phyloP scores from a whole-genome alignment of 768 basidiomycete genomes.

The Rossbeevera mucosa region DNA sequence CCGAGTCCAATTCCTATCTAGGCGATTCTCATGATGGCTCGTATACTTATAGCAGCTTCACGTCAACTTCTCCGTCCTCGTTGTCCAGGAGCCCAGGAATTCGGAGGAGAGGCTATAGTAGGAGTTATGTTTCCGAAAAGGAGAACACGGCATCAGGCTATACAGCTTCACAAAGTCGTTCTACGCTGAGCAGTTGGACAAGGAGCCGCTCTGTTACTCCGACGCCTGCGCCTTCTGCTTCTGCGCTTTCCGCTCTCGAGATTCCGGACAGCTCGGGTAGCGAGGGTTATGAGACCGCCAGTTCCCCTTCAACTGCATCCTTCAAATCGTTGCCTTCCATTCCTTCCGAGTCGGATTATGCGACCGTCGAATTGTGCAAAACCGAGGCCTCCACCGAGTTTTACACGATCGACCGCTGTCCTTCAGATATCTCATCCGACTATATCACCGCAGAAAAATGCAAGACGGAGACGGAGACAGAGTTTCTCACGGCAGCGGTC shows the following conservation, averaged over 20 bases:
- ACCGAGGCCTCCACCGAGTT: conserved; percentile 44
- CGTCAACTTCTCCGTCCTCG: conserved; percentile 46
- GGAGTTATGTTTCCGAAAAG: conserved; percentile 46
- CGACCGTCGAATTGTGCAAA: conserved; percentile 40
- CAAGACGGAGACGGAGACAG: conserved; percentile 39
- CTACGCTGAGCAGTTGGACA: conserved; percentile 31
- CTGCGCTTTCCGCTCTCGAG: conserved; percentile 27
- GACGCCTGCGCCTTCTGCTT: conserved; percentile 31
- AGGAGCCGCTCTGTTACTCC: conserved; percentile 31
- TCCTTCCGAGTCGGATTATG: conserved; percentile 48
- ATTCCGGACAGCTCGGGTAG: conserved; percentile 38
- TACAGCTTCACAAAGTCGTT: conserved; percentile 33
- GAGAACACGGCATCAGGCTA: conserved; percentile 44
- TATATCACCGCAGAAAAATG: conserved; percentile 51
- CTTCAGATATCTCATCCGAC: conserved; percentile 38
- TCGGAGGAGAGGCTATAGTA: conserved; percentile 45
- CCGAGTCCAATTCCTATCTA: conserved; percentile 52
- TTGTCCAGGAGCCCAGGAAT: conserved; percentile 58
- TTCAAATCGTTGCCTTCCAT: conserved; percentile 58
- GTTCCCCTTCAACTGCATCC: conserved; percentile 44
- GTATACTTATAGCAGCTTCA: conserved; percentile 30
- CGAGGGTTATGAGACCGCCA: conserved; percentile 46
- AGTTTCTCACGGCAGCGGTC: conserved; percentile 44
- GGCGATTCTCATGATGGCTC: conserved; percentile 50
- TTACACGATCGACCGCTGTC: conserved; percentile 43